Evolutionary conservation across 2,329 filamentous ascomycete species (phyloP), one percentile per base, ranked within the genome.

Genomic region (Cordyceps cicadae): DNA sequence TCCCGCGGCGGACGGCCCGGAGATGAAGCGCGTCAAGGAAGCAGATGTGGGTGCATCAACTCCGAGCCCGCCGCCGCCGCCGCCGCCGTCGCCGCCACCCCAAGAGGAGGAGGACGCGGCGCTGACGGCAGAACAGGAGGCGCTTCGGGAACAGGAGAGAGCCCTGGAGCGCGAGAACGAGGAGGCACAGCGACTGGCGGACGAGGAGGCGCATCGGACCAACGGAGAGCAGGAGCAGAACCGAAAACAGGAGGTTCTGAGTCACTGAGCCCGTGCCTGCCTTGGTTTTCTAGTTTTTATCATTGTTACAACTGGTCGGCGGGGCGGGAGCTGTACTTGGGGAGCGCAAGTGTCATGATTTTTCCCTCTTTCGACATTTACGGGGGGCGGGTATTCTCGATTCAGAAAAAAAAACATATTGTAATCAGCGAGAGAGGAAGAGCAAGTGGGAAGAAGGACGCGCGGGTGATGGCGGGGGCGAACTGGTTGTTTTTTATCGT

Each of bases 1-100:
- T 1, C 81, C 82, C 1, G 77, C 76, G 1, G 77, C 76, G 1
- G 85, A 87, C 65, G 77, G 78, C n/a, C 82, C 81, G 24, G 81
- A 77, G 43, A 71, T 79, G 32, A 85, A 84, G 71, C 77, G 79
- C 14, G 62, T 80, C 56, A 80, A 79, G 64, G 79, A 82, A 59
- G 75, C 78, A 14, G 77, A 79, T 24, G 11, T 41, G 2, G 43
- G 41, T 24, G 72, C 70, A 51, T 67, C 69, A 19, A 72, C 70
- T 53, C 68, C 69, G 21, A 68, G 66, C 52, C 74, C 78, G 5
- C 76, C 81, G 15, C 39, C 39, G 0, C 39, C 39, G 0, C 80
- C 79, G 0, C 77, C 80, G 0, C 79, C 81, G 0, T 79, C 80
- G 0, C 77, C 79, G 2, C 77, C 78, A 8, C 77, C 77, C 1